Base-by-base conservation (phyloP, 2,329 filamentous ascomycete species). In the Colletotrichum abscissum region DNA sequence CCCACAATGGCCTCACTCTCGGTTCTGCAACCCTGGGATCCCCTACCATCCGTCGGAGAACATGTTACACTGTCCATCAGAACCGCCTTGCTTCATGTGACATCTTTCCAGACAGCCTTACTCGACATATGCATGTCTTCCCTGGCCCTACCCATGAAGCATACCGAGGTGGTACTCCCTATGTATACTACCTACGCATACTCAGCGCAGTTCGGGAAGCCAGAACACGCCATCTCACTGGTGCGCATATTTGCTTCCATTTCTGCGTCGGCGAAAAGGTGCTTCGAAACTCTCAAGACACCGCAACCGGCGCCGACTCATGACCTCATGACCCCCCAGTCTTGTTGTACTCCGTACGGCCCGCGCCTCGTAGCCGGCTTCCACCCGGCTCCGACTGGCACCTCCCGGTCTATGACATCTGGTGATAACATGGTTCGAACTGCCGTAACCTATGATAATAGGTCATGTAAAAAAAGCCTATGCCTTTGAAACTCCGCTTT, bases 281-380 rank as follows among this genome's bases (percentile, higher is more conserved):
- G 19, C 8, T 9, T 4, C n/a, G 54, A 26, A 26, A 16, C 16
- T 52, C 26, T 52, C 2, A 16, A 30, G 8, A 30, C 28, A 12
- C 63, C 55, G 59, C 70, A 38, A 59, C 60, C 67, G 60, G 70
- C 55, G 14, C 67, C 70, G 54, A 38, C 35, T 64, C 54, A 62
- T 70, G 70, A 60, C 67, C 66, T 69, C 66, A 62, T 69, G 33
- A n/a, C 65, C 69, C 52, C 66, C 69, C 19, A 49, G 42, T 49
- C 16, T 38, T 60, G 22, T 38, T 49, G 22, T 5, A 12, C 33
- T 35, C 33, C 33, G 33, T 35, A 60, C 66, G 70, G 70, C 55
- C 70, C 60, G 55, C 67, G 54, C 60, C 67, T 56, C 26, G 56
- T 49, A 70, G 26, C 70, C 67, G 60, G 67, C 42, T 60, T 56